phyloP scores from a whole-genome alignment of 148 eudicot species.

The Rhododendron griersonianum region DNA sequence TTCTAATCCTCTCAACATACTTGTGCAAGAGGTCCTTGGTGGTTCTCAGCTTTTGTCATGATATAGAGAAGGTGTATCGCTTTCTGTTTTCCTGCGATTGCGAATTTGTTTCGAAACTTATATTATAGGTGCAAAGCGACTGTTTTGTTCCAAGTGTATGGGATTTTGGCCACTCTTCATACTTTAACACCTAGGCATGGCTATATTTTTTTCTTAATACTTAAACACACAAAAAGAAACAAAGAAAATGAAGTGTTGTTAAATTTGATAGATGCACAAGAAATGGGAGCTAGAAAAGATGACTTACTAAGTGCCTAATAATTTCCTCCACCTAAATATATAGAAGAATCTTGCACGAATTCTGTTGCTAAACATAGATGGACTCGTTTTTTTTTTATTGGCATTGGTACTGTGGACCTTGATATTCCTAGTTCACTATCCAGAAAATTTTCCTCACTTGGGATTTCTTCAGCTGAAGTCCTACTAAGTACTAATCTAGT shows the following conservation, averaged over 20 bases:
- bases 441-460: not conserved
- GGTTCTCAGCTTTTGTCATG: not conserved
- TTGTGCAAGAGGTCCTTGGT: not conserved
- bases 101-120: not conserved
- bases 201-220: not conserved
- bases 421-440: not conserved
- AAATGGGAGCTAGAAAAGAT: not conserved
- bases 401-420: not conserved
- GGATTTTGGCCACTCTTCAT: not conserved
- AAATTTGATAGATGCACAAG: not conserved
- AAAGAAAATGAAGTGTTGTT: not conserved
- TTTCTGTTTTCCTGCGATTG: not conserved
- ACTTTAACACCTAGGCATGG: too few relatives aligned
- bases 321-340: not conserved
- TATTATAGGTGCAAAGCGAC: not conserved
- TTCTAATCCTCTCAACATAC: not conserved
- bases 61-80: not conserved
- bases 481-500: not conserved
- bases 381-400: not conserved
- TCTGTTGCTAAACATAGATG: not conserved
- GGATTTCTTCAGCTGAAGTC: not conserved
- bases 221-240: not conserved
- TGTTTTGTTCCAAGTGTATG: not conserved
- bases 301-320: not conserved
- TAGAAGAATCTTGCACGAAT: not conserved